phyloP scores from a whole-genome alignment of 345 rosid genomes.

The Brassica cretica region DNA sequence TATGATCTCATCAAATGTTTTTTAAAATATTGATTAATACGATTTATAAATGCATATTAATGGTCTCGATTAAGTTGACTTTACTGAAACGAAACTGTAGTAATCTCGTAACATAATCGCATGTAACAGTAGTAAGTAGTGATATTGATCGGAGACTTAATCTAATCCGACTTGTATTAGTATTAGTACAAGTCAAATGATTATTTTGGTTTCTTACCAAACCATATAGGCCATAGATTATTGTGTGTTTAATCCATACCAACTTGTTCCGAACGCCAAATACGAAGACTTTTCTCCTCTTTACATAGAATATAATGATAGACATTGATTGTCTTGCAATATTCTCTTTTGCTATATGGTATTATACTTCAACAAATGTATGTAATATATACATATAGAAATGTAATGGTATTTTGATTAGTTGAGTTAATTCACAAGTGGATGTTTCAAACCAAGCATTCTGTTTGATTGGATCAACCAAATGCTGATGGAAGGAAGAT shows the following conservation, averaged over 20 bases:
- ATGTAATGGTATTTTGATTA: background rate
- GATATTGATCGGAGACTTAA: background rate
- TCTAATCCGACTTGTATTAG: background rate
- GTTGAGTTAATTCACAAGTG: background rate
- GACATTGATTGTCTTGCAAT: background rate
- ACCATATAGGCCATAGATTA: constrained; percentile 11
- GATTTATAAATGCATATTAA: background rate
- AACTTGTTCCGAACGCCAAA: background rate
- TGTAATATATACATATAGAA: background rate
- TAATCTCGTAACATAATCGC: background rate
- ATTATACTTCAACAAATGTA: background rate
- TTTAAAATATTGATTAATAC: background rate
- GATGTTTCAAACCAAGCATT: constrained; percentile 18
- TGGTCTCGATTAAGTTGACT: constrained; percentile 26
- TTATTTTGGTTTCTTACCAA: background rate
- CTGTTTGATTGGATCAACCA: constrained; percentile 20
- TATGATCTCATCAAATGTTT: constrained; percentile 18
- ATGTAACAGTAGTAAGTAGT: constrained; percentile 8
- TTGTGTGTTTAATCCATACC: constrained; percentile 14
- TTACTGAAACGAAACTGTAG: constrained; percentile 10
- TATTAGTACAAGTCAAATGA: constrained; percentile 18
- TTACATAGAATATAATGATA: constrained; percentile 6
- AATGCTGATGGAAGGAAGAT: constrained; percentile 30
- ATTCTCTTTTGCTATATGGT: background rate
- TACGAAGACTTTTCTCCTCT: background rate